Evolutionary conservation across 148 eudicot species (phyloP).

Genomic region (Persicaria tinctoria): DNA sequence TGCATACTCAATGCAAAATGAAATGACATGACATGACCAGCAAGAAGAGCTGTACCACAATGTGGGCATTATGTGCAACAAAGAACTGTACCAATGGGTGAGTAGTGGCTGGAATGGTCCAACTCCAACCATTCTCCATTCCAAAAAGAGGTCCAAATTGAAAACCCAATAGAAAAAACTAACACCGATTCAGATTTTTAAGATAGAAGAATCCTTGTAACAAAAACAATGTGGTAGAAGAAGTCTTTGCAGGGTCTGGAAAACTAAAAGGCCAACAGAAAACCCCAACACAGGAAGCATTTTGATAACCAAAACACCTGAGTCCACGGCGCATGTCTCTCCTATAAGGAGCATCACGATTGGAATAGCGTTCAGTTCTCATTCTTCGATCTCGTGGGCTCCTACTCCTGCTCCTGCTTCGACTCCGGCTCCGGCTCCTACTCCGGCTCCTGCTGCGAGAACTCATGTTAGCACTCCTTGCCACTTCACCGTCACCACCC

Average conservation of each 20-base stretch:
- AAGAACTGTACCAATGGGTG: neutral
- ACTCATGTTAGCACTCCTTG: conserved; percentile 55
- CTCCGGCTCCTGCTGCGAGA: conserved; percentile 54
- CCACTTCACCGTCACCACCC: conserved; percentile 40
- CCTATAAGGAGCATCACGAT: conserved; percentile 93
- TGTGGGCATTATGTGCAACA: neutral
- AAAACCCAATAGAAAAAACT: neutral
- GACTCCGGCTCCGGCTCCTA: conserved; percentile 37
- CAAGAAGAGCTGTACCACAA: neutral
- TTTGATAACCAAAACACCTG: conserved; percentile 69
- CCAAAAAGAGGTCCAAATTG: neutral
- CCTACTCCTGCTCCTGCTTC: conserved; percentile 80
- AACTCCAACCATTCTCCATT: neutral
- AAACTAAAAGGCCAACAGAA: conserved; percentile 4
- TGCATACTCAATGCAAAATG: neutral
- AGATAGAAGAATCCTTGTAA: neutral
- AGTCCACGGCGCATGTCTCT: conserved; percentile 80
- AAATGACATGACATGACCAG: neutral
- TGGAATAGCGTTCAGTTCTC: conserved; percentile 66
- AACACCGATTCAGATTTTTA: neutral
- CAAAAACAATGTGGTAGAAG: neutral
- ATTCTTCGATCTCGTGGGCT: conserved; percentile 83
- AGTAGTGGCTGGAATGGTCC: neutral
- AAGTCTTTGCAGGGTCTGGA: neutral
- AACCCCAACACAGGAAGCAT: conserved; percentile 15